Evolutionary conservation across 305 asterid genomes (phyloP), one percentile per base, ranked within the genome.

Genomic region (Fraxinus sp.): DNA sequence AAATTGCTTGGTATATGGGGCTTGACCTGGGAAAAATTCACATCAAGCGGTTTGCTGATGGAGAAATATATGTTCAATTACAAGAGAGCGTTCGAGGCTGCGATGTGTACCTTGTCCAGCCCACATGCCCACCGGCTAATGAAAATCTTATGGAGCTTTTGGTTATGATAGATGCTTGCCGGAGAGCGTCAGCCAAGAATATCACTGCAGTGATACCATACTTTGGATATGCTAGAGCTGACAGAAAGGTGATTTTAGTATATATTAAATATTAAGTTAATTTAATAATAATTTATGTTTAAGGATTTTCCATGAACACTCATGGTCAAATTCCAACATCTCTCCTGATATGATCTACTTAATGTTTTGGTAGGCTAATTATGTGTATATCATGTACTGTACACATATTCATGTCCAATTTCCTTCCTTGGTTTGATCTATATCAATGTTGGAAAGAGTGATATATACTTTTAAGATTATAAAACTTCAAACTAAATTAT

Each of bases 1-100:
- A 93, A 90, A 93, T 92, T 85, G 97, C 98, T 78, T 88, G 97
- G 93, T 91, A 90, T 85, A 94, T 94, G 98, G 97, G 98, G 81
- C 94, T 94, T 73, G 82, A 93, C 84, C 93, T 93, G 84, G 97
- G 97, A 76, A 84, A 90, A 73, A 74, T 93, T 79, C 74, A 85
- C 62, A 88, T 90, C 73, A 94, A 92, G 91, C 89, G 94, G 82
- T 94, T 94, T 86, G 98, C 98, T 30, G 98, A 94, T 84, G 98
- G 98, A 83, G 98, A 94, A 90, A 93, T 93, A 77, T 94, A 94
- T 85, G 95, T 94, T 87, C 97, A 94, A 87, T 83, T 94, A 89
- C 95, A 94, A 90, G 98, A 94, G 90, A 94, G 97, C 88, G 98
- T 94, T 79, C 92, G 98, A 59, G 98, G 98, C 81, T 92, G 98